Percentiles rank a stretch among this genome's conserved stretches.
These are phyloP conservation scores for Coemansia sp. DNA, from an alignment of 192 early-diverging fungal genomes.

Conservation along the genomic window DNA sequence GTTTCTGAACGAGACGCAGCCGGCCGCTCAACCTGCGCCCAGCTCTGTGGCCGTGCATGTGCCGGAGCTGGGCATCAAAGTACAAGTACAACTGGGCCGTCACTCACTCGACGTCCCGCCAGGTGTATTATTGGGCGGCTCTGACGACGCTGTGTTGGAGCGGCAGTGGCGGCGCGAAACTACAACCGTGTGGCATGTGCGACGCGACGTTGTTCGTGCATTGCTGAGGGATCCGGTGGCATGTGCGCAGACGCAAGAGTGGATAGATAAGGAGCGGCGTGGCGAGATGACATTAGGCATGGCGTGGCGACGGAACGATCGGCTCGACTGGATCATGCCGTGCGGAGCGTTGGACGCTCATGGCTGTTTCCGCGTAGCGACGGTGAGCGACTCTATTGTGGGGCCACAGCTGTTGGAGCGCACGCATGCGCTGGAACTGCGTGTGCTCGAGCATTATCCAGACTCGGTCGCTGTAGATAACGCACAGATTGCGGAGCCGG, in stretches of 20 bases:
- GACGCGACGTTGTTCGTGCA: constrained; percentile 24
- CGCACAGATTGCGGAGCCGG: constrained; percentile 21
- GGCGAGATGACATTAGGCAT: constrained; percentile 40
- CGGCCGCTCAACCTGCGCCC: constrained; percentile 29
- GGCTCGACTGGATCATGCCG: constrained; percentile 47
- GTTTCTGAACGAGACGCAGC: constrained; percentile 20
- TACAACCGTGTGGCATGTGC: constrained; percentile 45
- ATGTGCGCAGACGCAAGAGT: constrained; percentile 25
- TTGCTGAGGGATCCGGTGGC: constrained; percentile 33
- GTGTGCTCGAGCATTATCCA: constrained; percentile 41
- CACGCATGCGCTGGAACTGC: constrained; percentile 46
- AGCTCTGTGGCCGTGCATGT: constrained; percentile 29
- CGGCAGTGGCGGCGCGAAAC: constrained; percentile 41
- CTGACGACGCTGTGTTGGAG: constrained; percentile 26
- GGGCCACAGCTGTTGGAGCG: constrained; percentile 37
- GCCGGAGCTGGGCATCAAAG: constrained; percentile 52
- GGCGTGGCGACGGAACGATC: constrained; percentile 44
- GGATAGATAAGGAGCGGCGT: constrained; percentile 32
- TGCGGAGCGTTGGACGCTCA: constrained; percentile 23
- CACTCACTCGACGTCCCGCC: constrained; percentile 20
- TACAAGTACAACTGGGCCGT: constrained; percentile 36
- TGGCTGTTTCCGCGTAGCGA: constrained; percentile 10
- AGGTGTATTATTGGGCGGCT: constrained; percentile 15
- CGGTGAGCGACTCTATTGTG: constrained; percentile 22
- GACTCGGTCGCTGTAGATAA: constrained; percentile 20